phyloP scores from a whole-genome alignment of 148 eudicot genomes.

The Limonium bicolor region DNA sequence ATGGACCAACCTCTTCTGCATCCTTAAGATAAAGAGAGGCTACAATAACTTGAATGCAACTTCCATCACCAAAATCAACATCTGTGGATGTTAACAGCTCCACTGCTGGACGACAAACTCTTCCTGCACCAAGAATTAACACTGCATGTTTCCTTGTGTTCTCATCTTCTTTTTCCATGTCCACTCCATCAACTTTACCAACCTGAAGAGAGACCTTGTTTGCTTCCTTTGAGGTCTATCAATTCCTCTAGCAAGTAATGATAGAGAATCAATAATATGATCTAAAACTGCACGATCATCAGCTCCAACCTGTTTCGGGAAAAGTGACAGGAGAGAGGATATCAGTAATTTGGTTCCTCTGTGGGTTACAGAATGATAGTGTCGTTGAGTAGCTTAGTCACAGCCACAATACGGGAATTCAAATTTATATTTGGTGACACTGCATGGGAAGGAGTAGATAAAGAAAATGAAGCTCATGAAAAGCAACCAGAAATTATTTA shows the following conservation, averaged over 20 bases:
- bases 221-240: slow-evolving; percentile 22
- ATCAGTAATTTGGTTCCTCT: not conserved
- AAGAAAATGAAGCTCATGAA: too few species aligned
- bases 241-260: slow-evolving; percentile 45
- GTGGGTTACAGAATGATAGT: too few species aligned
- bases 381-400: too few species aligned
- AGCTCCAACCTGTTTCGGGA: slow-evolving; percentile 65
- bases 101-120: slow-evolving; percentile 93
- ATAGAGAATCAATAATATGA: slow-evolving; percentile 70
- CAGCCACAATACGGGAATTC: too few species aligned
- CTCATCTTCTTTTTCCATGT: slow-evolving; percentile 12
- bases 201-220: slow-evolving; percentile 41
- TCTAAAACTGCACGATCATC: slow-evolving; percentile 53
- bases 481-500: too few species aligned
- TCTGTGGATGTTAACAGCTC: slow-evolving; percentile 56
- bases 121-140: slow-evolving; percentile 95
- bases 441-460: too few species aligned
- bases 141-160: slow-evolving; percentile 28
- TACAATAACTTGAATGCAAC: slow-evolving; percentile 61
- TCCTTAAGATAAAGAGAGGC: slow-evolving; percentile 83
- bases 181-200: slow-evolving; percentile 37
- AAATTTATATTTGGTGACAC: too few species aligned
- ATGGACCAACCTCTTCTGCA: slow-evolving; percentile 77
- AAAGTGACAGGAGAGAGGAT: not conserved
- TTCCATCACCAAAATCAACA: slow-evolving; percentile 29